Base-by-base conservation (phyloP, 176 grass and related monocot genomes). In the Bromus sterilis region DNA sequence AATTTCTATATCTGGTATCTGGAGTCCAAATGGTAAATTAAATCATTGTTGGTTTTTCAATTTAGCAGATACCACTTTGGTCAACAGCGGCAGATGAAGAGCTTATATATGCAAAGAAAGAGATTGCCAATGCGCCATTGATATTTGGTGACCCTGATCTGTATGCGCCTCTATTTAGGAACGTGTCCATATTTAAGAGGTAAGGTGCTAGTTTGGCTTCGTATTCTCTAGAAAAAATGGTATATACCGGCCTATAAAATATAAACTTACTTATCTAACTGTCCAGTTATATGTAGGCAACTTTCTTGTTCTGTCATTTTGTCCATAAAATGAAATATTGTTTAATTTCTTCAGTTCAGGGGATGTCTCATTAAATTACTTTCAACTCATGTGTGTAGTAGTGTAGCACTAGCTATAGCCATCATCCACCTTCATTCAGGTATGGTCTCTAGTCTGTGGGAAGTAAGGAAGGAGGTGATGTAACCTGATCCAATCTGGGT, bases 71-170 rank as follows among this genome's bases (percentile, higher is more conserved):
- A 9, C 86, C 92, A 0, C 66, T 86, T 86, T 89, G 90, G 86
- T 90, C 84, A 82, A 87, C 92, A 35, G 20, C 53, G 56, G 84
- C 90, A 65, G 92, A 93, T 76, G 63, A 88, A 81, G 92, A 94
- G 57, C 90, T 98, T 89, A 33, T 88, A 49, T 94, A 92, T 86
- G 88, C 81, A 39, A 94, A 93, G 60, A 90, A 85, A 86, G 90
- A 93, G 63, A 84, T 98, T 75, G 53, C 30, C 7, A 71, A 40
- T 59, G 86, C 83, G 20, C 81, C 92, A 66, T 14, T 88, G 84
- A 33, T 84, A 33, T 77, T 44, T 20, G 36, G 87, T 84, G 81
- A 94, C 35, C 88, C 88, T 59, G 88, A 94, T 66, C 78, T 98
- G 55, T 87, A 93, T 76, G 66, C 86, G 2, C 90, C 90, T 29